Percentiles rank a stretch among this genome's conserved stretches.
These are phyloP conservation scores for Leptodontidium sp. DNA, from an alignment of 2,329 filamentous ascomycete species.

Conservation along the genomic window DNA sequence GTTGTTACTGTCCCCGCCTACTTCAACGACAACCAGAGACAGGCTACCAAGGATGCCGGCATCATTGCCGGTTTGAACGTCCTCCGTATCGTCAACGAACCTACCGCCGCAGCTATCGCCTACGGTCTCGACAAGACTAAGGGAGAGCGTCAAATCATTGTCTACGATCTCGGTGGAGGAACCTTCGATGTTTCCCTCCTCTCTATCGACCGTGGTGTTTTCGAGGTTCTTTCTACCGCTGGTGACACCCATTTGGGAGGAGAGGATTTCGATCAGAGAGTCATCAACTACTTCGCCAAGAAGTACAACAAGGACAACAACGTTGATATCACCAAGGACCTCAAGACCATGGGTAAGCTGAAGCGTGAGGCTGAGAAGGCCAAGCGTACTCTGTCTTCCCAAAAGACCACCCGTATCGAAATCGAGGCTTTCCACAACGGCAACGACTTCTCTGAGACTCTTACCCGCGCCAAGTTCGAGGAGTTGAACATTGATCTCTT, in stretches of 20 bases:
- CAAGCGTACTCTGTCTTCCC: constrained; percentile 95
- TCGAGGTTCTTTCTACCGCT: constrained; percentile 92
- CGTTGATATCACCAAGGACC: constrained; percentile 91
- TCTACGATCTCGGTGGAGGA: constrained; percentile 94
- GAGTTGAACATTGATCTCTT: constrained; percentile 99
- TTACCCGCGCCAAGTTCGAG: constrained; percentile 99
- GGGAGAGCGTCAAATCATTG: constrained; percentile 86
- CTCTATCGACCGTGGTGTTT: constrained; percentile 90
- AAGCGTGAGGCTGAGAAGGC: constrained; percentile 99
- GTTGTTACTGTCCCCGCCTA: constrained; percentile 96
- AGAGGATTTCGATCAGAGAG: constrained; percentile 98
- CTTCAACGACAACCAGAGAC: constrained; percentile 98
- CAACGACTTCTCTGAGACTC: constrained; percentile 97
- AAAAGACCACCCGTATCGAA: constrained; percentile 93
- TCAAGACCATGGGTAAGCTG: constrained; percentile 98
- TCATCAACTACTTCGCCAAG: constrained; percentile 97
- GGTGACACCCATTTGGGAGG: constrained; percentile 98
- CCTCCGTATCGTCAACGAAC: constrained; percentile 96
- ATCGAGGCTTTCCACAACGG: constrained; percentile 97
- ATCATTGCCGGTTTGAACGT: constrained; percentile 92
- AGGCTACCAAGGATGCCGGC: constrained; percentile 95
- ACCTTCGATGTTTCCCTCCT: constrained; percentile 95
- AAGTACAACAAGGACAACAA: constrained; percentile 98
- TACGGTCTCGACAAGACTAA: constrained; percentile 91
- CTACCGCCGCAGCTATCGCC: constrained; percentile 92